These are phyloP conservation scores for Verticillium zaregamsianum DNA, from an alignment of 2,329 filamentous ascomycete genomes.

Conservation along the genomic window DNA sequence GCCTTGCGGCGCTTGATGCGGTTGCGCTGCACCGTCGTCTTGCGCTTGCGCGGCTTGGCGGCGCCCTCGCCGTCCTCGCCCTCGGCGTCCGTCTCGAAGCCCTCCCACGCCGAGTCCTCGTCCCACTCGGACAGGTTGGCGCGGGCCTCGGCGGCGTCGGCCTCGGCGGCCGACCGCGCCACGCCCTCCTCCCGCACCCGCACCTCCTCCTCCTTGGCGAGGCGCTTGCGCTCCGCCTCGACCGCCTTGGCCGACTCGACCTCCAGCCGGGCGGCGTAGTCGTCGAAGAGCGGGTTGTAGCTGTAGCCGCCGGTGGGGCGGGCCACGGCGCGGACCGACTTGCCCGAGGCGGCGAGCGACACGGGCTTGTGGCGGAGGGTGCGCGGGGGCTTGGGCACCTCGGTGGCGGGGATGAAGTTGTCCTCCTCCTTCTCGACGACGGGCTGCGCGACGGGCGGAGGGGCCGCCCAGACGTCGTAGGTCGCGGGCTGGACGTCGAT, in stretches of 20 bases:
- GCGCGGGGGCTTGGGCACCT: slow-evolving; percentile 65
- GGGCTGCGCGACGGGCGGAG: slow-evolving; percentile 32
- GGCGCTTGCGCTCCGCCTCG: slow-evolving; percentile 70
- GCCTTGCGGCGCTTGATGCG: slow-evolving; percentile 85
- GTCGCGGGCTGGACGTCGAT: slow-evolving; percentile 56
- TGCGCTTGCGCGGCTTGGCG: slow-evolving; percentile 71
- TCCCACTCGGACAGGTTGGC: slow-evolving; percentile 68
- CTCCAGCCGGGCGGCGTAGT: slow-evolving; percentile 75
- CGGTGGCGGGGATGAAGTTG: slow-evolving; percentile 63
- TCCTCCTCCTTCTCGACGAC: slow-evolving; percentile 26
- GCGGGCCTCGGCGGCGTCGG: slow-evolving; percentile 67
- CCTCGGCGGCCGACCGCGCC: slow-evolving; percentile 65
- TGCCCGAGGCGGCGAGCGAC: slow-evolving; percentile 78
- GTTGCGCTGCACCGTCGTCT: slow-evolving; percentile 83
- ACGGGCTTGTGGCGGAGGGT: slow-evolving; percentile 75
- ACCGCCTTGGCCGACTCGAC: slow-evolving; percentile 76
- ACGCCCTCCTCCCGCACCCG: slow-evolving; percentile 63
- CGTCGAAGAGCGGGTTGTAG: slow-evolving; percentile 86
- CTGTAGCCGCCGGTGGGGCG: slow-evolving; percentile 80
- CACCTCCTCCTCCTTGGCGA: slow-evolving; percentile 64
- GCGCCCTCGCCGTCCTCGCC: slow-evolving; percentile 41
- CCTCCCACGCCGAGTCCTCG: slow-evolving; percentile 89
- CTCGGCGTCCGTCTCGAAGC: slow-evolving; percentile 77
- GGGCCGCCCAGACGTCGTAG: slow-evolving; percentile 74
- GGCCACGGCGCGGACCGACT: slow-evolving; percentile 70